These are phyloP conservation scores for Lasiosphaeria hispida DNA, from an alignment of 495 filamentous ascomycete genomes.

Conservation along the genomic window DNA sequence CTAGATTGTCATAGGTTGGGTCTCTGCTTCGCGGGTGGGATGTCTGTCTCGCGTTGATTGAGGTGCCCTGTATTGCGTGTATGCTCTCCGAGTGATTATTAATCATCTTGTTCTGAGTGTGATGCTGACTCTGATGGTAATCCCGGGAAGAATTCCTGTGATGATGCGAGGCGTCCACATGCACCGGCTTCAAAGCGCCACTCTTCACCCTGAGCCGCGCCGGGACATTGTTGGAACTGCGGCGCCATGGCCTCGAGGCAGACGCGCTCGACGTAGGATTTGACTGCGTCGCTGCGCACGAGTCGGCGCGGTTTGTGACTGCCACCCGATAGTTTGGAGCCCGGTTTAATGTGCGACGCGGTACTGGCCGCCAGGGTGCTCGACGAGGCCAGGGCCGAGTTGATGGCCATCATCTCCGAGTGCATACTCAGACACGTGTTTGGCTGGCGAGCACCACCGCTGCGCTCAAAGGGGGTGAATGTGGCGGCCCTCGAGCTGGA, in stretches of 20 bases:
- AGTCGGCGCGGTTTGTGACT: conserved; percentile 42
- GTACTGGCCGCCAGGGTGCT: conserved; percentile 38
- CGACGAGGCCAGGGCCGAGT: conserved; percentile 48
- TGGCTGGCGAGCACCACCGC: conserved; percentile 17
- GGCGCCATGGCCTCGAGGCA: conserved; percentile 30
- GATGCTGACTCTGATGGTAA: conserved; percentile 12
- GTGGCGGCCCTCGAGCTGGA: background rate
- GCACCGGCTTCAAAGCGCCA: conserved; percentile 47
- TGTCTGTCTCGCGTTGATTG: background rate
- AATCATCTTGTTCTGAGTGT: background rate
- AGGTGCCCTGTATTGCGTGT: background rate
- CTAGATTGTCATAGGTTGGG: background rate
- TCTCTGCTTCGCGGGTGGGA: background rate
- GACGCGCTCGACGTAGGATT: conserved; percentile 43
- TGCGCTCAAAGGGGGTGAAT: conserved; percentile 13
- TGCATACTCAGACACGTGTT: conserved; percentile 51
- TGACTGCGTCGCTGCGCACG: conserved; percentile 31
- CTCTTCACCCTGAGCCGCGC: conserved; percentile 40
- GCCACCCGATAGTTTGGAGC: conserved; percentile 47
- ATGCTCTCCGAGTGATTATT: background rate
- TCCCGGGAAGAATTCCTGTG: conserved; percentile 26
- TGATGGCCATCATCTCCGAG: conserved; percentile 56
- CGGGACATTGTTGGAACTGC: conserved; percentile 19
- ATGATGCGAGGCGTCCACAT: conserved; percentile 39
- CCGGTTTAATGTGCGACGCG: conserved; percentile 47